Percentiles rank a stretch among this genome's conserved stretches.
Conservation (phyloP, 352 stramenopile genomes). For the Globisporangium cylindrosporum region DNA sequence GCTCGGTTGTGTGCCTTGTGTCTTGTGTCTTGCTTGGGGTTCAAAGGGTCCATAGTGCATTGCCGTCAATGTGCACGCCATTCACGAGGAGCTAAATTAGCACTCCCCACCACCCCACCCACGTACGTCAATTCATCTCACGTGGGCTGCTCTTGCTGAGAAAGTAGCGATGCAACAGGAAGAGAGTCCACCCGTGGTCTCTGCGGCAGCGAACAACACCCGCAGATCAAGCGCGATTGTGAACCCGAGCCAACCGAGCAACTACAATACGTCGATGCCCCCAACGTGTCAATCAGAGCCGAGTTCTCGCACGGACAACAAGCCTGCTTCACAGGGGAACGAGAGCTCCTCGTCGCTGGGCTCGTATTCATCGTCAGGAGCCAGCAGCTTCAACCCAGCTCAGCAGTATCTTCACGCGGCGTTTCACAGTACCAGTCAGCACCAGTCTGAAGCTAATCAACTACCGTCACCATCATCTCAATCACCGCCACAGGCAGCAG, state of each 20-base stretch:
- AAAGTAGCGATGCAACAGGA: background rate
- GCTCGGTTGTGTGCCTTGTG: background rate
- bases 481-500: background rate
- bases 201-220: background rate
- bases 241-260: background rate
- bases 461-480: background rate
- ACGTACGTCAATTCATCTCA: background rate
- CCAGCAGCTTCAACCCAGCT: background rate
- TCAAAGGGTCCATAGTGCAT: background rate
- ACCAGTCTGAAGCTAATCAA: background rate
- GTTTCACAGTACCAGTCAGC: background rate
- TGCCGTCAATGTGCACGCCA: background rate
- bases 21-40: background rate
- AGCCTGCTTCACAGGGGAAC: background rate
- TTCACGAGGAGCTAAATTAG: no score
- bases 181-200: background rate
- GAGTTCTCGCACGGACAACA: background rate
- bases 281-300: background rate
- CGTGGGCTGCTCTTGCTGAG: background rate
- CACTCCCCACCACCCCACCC: no score
- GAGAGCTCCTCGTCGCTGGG: background rate
- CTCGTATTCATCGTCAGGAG: background rate
- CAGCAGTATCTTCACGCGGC: slow-evolving; percentile 7
- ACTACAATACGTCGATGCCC: no score
- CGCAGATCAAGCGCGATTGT: no score